phyloP scores from a whole-genome alignment of 2,329 filamentous ascomycete species.

The Aspergillus fumigatus region DNA sequence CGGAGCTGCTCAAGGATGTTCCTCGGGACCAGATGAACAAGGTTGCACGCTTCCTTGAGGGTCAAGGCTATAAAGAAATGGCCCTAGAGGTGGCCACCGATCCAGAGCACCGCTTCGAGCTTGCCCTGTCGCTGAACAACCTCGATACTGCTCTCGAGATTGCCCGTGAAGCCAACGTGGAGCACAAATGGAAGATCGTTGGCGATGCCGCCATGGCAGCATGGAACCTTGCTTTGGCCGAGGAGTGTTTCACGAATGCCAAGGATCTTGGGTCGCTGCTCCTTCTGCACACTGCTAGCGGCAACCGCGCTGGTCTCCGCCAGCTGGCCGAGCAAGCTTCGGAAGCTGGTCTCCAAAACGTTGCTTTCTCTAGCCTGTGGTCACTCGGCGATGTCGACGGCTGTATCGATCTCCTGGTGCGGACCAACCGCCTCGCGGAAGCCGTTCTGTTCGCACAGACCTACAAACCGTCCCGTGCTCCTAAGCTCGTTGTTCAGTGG shows the following conservation, averaged over 20 bases:
- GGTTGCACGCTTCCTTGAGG: constrained; percentile 94
- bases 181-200: constrained; percentile 98
- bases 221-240: constrained; percentile 84
- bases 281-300: constrained; percentile 81
- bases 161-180: constrained; percentile 75
- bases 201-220: constrained; percentile 81
- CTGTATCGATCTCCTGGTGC: constrained; percentile 73
- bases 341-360: constrained; percentile 76
- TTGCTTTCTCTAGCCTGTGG: constrained; percentile 90
- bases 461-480: constrained; percentile 78
- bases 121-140: constrained; percentile 76
- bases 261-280: constrained; percentile 87
- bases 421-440: constrained; percentile 76
- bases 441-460: constrained; percentile 91
- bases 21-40: constrained; percentile 95
- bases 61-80: constrained; percentile 93
- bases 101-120: constrained; percentile 91
- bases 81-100: constrained; percentile 93
- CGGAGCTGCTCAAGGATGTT: constrained; percentile 77
- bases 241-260: constrained; percentile 87
- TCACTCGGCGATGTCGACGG: constrained; percentile 75
- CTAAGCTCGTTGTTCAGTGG: constrained; percentile 68
- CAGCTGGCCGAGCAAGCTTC: constrained; percentile 71
- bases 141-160: constrained; percentile 81
- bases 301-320: constrained; percentile 68